Base-by-base conservation (phyloP, 2,329 filamentous ascomycete species). In the Metarhizium sp. region DNA sequence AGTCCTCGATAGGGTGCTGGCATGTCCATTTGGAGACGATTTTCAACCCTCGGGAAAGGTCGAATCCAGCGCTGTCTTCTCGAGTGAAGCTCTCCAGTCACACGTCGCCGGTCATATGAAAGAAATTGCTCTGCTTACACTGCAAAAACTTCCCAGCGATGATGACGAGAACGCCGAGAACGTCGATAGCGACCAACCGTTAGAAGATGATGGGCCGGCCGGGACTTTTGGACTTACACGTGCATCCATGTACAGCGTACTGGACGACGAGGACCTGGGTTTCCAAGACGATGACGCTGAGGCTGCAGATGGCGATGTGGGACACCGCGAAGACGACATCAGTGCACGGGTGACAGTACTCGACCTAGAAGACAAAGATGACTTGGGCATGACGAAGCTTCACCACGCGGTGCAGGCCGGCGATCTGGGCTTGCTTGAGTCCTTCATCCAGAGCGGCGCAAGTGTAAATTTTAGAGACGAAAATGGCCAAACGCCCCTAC, bases 241-340 rank as follows among this genome's bases (percentile, higher is more conserved):
- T 55, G 60, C n/a, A 58, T 67, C 64, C 55, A 67, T 66, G 65
- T 62, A 66, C 59, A 66, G 65, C 52, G 56, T 65, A 58, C 57
- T 64, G 59, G 61, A 64, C 54, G 61, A 65, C 54, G 60, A 64
- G 57, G 58, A 58, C 58, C 58, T 64, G 50, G 61, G 58, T 53
- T 63, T 62, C 53, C 54, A 58, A 51, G 58, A 62, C 53, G 60
- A 59, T 52, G 58, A 57, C 36, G 48, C n/a, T 30, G 57, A 49
- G 13, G 45, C 52, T 50, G 55, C 29, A 52, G 34, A 56, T 57
- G 52, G 42, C 56, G 45, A 52, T 57, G 25, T 53, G 50, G 54
- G 42, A 55, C 50, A 40, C 57, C 38, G 51, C 56, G 34, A 48
- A 46, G 54, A 42, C 43, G 55, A 51, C 40, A 48, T 56, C 29